Base-by-base conservation (phyloP, 139 green algal genomes). In the Asterochloris erici region DNA sequence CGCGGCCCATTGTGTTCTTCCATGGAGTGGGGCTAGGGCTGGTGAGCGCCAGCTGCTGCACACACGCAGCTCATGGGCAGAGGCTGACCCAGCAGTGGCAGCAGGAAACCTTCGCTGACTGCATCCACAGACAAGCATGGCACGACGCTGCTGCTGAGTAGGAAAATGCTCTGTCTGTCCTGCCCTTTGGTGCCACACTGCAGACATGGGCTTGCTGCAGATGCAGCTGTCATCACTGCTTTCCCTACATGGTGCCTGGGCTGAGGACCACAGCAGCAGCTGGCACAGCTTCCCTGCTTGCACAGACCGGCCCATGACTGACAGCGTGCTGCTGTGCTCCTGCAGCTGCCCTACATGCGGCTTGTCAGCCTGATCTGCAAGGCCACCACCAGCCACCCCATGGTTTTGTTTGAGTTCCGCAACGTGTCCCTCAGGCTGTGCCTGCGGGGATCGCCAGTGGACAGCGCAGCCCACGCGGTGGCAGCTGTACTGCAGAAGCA, bases 1-100 rank as follows among this genome's bases (percentile, higher is more conserved):
- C 47, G 23, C 73, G 85, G 64, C 89, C 89, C 38, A 69, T 92
- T 9, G 82, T 92, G 17, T 92, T 92, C 69, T 23, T 92, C 71
- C 89, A 92, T 75, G 89, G 89, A 27, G 89, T 92, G 0, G 89
- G 89, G 27, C 77, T 90, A 54, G 89, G 87, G 15, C 28, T 89
- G 70, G 77, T 86, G 54, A 81, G 78, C 23, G 11, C 60, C 38
- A 54, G 38, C 38, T 54, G 38, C 38, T 54, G 38, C 38, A 54
- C 38, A 54, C 38, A 54, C 38, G 6, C 6, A 54, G 38, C 38
- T 6, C 38, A 10, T 54, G 38, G 38, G 38, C n/a, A 54, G 6
- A 54, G 4, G 38, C 38, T 54, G 38, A 54, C 4, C 38, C 38
- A 54, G 38, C 38, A 54, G 38, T 54, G 38, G 38, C 38, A 54